Conservation (phyloP, 1,284 basidiomycete species). For the Stygiomarasmius scandens region DNA sequence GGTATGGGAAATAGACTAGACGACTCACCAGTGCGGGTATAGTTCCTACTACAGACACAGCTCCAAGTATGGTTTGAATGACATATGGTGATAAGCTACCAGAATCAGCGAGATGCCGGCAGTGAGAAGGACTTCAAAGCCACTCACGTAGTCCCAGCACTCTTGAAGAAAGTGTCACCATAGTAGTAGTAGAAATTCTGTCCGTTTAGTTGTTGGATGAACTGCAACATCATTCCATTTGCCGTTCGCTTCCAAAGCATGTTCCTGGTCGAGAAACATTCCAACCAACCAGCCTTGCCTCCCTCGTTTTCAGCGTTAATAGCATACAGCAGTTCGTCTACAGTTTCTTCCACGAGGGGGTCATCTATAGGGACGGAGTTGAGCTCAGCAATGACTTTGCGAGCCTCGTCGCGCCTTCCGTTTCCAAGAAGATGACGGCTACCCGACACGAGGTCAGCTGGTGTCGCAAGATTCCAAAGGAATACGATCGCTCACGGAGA, state of each 20-base stretch:
- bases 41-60: slow-evolving; percentile 66
- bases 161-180: slow-evolving; percentile 82
- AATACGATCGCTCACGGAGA: slow-evolving; percentile 58
- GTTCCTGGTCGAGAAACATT: slow-evolving; percentile 76
- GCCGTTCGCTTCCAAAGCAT: slow-evolving; percentile 70
- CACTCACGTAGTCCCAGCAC: slow-evolving; percentile 62
- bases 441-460: no score
- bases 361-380: slow-evolving; percentile 67
- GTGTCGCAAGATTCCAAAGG: background rate
- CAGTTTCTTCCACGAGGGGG: slow-evolving; percentile 59
- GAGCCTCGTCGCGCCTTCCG: slow-evolving; percentile 55
- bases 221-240: slow-evolving; percentile 82
- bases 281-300: slow-evolving; percentile 76
- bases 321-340: slow-evolving; percentile 71
- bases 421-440: slow-evolving; percentile 67
- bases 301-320: slow-evolving; percentile 75
- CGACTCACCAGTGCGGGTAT: slow-evolving; percentile 55
- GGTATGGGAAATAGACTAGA: background rate
- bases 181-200: slow-evolving; percentile 82
- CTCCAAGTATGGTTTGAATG: slow-evolving; percentile 74
- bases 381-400: slow-evolving; percentile 63
- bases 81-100: slow-evolving; percentile 65
- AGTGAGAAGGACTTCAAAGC: background rate
- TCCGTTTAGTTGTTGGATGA: slow-evolving; percentile 79
- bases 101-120: background rate